phyloP scores from a whole-genome alignment of 495 filamentous ascomycete genomes.

The Tetracladium marchalianum region DNA sequence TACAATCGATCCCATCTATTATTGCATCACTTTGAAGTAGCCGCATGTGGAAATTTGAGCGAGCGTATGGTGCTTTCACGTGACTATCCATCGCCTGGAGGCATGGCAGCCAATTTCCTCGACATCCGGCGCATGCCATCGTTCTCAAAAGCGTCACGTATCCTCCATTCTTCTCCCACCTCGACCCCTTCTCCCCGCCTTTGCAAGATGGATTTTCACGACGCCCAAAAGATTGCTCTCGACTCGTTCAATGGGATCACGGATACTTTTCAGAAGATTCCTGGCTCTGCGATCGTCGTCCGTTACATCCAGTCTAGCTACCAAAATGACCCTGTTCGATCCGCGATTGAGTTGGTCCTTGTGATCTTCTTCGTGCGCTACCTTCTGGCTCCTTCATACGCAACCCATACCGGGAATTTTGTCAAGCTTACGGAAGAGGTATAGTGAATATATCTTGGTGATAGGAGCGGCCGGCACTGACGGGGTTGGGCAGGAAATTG shows the following conservation, averaged over 20 bases:
- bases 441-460: background rate
- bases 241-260: constrained; percentile 56
- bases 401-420: constrained; percentile 75
- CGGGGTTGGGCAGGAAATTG: constrained; percentile 60
- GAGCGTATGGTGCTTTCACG: no score
- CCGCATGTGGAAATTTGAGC: no score
- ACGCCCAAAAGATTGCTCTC: constrained; percentile 61
- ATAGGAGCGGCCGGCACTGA: constrained; percentile 1
- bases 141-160: no score
- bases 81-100: no score
- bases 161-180: no score
- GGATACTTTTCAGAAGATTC: constrained; percentile 72
- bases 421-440: constrained; percentile 82
- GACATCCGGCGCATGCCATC: no score
- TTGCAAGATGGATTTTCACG: constrained; percentile 66
- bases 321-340: constrained; percentile 91
- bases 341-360: constrained; percentile 85
- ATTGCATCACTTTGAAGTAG: no score
- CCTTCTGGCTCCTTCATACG: constrained; percentile 81
- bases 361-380: constrained; percentile 95
- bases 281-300: constrained; percentile 86
- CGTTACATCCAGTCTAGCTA: constrained; percentile 95
- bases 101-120: no score
- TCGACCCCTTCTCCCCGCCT: no score
- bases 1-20: no score